A percentile compares a stretch with the other conserved stretches of the same genome.
phyloP scores from a whole-genome alignment of 2,329 filamentous ascomycete species.

The Diaporthe amygdali region DNA sequence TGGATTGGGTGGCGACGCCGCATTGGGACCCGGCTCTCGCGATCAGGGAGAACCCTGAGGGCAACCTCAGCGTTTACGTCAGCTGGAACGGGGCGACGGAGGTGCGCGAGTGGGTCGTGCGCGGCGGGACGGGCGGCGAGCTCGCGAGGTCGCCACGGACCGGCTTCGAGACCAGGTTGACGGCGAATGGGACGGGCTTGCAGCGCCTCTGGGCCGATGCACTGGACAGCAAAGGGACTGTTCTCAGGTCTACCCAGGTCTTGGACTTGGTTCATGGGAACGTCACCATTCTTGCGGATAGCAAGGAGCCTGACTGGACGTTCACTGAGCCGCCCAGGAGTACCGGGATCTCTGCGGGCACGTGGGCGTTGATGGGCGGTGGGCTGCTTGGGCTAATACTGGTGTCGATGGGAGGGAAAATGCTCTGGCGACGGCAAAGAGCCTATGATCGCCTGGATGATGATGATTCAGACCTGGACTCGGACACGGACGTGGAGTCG shows the following conservation, averaged over 20 bases:
- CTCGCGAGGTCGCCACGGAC: slow-evolving; percentile 18
- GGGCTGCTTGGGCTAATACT: background rate
- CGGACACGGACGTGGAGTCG: slow-evolving; percentile 16
- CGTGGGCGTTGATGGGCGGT: background rate
- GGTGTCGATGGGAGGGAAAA: background rate
- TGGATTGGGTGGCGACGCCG: slow-evolving; percentile 33
- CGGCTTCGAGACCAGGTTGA: slow-evolving; percentile 25
- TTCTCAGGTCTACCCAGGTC: slow-evolving; percentile 33
- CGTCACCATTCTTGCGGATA: background rate
- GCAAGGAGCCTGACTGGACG: slow-evolving; percentile 5
- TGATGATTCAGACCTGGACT: slow-evolving; percentile 16
- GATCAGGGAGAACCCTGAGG: slow-evolving; percentile 23
- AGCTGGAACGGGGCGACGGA: slow-evolving; percentile 42
- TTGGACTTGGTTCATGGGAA: slow-evolving; percentile 23
- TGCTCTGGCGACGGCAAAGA: background rate
- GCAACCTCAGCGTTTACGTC: slow-evolving; percentile 29
- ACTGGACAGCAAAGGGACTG: slow-evolving; percentile 19
- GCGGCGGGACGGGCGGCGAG: background rate
- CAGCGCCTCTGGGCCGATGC: slow-evolving; percentile 23
- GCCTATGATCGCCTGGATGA: slow-evolving; percentile 14
- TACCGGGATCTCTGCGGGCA: background rate
- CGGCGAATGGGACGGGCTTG: background rate
- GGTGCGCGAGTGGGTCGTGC: slow-evolving; percentile 28
- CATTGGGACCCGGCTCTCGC: slow-evolving; percentile 30
- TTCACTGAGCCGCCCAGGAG: background rate